Evolutionary conservation across 2,329 filamentous ascomycete species (phyloP).

Genomic region (Sporothrix dimorphospora): DNA sequence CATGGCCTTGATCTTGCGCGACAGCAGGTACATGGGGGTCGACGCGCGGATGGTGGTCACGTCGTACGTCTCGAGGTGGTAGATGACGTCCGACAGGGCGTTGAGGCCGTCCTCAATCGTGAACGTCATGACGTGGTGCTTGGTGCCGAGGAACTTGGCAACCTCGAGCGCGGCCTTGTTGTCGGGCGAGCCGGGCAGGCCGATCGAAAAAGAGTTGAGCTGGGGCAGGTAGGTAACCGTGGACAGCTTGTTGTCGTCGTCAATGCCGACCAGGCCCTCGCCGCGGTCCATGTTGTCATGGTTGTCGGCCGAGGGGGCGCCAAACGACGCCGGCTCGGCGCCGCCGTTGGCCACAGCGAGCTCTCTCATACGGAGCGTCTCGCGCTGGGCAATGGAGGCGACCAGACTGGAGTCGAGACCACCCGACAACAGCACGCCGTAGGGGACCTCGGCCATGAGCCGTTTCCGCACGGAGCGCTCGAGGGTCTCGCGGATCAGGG

Average conservation of each 20-base stretch:
- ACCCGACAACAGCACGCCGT: constrained; percentile 92
- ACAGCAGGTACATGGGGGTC: constrained; percentile 97
- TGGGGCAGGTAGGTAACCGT: constrained; percentile 91
- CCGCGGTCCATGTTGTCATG: constrained; percentile 60
- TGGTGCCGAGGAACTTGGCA: constrained; percentile 94
- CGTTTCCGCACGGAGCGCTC: constrained; percentile 94
- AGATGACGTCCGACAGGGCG: constrained; percentile 95
- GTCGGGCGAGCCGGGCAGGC: constrained; percentile 89
- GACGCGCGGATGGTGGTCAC: constrained; percentile 98
- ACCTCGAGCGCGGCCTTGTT: constrained; percentile 90
- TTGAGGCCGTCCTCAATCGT: constrained; percentile 97
- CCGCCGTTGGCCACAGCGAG: constrained; percentile 57
- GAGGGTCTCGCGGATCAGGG: constrained; percentile 75
- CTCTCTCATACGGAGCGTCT: constrained; percentile 78
- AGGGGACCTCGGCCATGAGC: constrained; percentile 98
- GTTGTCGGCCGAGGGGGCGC: constrained; percentile 41
- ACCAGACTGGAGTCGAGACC: constrained; percentile 95
- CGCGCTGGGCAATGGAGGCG: constrained; percentile 91
- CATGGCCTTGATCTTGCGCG: constrained; percentile 99
- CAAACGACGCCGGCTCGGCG: constrained; percentile 51
- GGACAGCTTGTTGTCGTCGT: constrained; percentile 85
- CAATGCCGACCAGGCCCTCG: constrained; percentile 86
- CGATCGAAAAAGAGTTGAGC: constrained; percentile 98
- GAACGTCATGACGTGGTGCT: constrained; percentile 98
- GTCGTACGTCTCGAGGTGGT: constrained; percentile 96